Percentiles rank a stretch among this genome's conserved stretches.
Evolutionary conservation across 768 basidiomycete species (phyloP).

Genomic region (Tylopilus felleus): DNA sequence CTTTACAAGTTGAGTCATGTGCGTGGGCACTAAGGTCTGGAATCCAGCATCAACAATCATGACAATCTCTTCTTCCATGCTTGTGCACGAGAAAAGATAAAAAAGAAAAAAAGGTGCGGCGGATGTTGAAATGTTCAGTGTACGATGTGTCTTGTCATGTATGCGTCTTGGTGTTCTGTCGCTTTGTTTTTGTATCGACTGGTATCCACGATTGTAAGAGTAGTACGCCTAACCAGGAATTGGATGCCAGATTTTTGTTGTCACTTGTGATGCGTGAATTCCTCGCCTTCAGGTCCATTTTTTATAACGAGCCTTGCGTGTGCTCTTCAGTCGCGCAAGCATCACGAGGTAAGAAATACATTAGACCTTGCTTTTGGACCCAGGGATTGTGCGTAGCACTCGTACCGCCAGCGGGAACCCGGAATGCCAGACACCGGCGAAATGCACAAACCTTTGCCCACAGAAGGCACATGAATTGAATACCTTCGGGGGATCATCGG

Average conservation of each 20-base stretch:
- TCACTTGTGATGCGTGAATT: neutral
- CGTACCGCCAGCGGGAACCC: too few relatives aligned
- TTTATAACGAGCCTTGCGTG: too few relatives aligned
- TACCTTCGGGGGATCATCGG: too few relatives aligned
- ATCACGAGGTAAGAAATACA: too few relatives aligned
- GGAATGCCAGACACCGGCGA: too few relatives aligned
- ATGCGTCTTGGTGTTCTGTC: neutral
- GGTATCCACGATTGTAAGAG: neutral
- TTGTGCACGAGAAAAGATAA: neutral
- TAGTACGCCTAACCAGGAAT: neutral
- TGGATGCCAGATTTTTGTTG: neutral
- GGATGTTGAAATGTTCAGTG: neutral
- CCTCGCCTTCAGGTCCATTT: too few relatives aligned
- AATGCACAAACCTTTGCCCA: too few relatives aligned
- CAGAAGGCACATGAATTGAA: too few relatives aligned
- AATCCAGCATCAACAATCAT: neutral
- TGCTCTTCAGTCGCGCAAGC: too few relatives aligned
- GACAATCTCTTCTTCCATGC: neutral
- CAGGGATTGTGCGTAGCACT: too few relatives aligned
- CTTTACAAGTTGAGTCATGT: neutral
- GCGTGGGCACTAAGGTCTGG: neutral
- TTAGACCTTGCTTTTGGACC: too few relatives aligned
- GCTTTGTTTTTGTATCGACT: neutral
- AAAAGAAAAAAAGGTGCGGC: neutral
- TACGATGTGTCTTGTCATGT: neutral